Percentiles rank a stretch among this genome's conserved stretches.
Evolutionary conservation across 106 monocot species (phyloP).

Genomic region (Dioscorea dumetorum): DNA sequence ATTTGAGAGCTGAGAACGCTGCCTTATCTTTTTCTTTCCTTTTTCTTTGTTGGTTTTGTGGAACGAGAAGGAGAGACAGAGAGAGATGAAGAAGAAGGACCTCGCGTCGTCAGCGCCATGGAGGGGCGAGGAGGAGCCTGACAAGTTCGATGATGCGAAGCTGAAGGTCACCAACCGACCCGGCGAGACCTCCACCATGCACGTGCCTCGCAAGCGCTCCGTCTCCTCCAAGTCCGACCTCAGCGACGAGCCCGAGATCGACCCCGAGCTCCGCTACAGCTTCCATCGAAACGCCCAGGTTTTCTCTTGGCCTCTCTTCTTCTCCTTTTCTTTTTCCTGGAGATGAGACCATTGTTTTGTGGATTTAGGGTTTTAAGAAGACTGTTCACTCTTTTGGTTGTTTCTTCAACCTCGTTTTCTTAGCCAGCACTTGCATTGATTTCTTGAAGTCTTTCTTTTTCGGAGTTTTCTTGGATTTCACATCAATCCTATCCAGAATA

Average conservation of each 20-base stretch:
- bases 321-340: background rate
- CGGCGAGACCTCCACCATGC: constrained; percentile 34
- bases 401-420: no score
- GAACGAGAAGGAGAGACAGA: background rate
- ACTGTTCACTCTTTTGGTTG: no score
- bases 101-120: constrained; percentile 36
- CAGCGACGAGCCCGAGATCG: constrained; percentile 40
- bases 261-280: constrained; percentile 55
- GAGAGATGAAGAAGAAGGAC: constrained; percentile 31
- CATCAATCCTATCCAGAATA: no score
- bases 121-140: constrained; percentile 26
- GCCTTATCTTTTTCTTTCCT: background rate
- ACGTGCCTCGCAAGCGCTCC: constrained; percentile 23
- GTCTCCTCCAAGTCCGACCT: background rate
- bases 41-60: background rate
- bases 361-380: no score
- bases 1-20: no score
- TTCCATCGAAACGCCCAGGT: constrained; percentile 54
- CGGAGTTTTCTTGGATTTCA: no score
- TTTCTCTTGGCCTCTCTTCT: no score
- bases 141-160: constrained; percentile 38
- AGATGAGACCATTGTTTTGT: no score
- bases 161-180: constrained; percentile 33
- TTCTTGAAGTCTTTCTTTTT: no score
- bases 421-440: no score